Conservation (phyloP, 805 yeast genomes). For the Yamadazyma philogaea region DNA sequence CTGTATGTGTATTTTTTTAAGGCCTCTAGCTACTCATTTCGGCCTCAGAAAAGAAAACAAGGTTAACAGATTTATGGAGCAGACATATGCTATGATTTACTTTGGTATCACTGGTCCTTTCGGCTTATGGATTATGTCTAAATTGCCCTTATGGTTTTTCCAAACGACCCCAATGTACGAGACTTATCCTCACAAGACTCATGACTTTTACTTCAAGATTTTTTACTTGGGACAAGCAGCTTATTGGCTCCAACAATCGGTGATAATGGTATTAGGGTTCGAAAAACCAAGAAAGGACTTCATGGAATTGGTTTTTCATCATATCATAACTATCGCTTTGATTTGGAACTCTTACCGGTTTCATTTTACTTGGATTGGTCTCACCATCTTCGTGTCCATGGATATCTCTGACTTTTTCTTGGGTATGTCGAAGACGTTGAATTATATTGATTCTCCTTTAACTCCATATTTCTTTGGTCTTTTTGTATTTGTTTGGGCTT, state of each 20-base stretch:
- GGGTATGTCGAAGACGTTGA: conserved; percentile 79
- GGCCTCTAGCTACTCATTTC: conserved; percentile 59
- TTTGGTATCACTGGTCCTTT: conserved; percentile 78
- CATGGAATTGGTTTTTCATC: conserved; percentile 88
- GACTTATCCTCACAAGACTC: conserved; percentile 78
- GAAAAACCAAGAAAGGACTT: conserved; percentile 96
- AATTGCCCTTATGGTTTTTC: conserved; percentile 85
- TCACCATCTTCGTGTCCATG: conserved; percentile 90
- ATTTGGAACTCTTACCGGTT: conserved; percentile 86
- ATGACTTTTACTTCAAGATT: conserved; percentile 65
- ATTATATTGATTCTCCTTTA: conserved; percentile 69
- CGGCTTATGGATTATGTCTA: conserved; percentile 83
- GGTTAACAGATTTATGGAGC: conserved; percentile 85
- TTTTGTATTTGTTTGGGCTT: conserved; percentile 77
- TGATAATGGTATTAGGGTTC: conserved; percentile 73
- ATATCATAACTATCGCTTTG: conserved; percentile 82
- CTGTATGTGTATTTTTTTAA: conserved; percentile 74
- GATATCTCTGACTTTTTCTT: conserved; percentile 90
- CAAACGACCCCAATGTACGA: conserved; percentile 77
- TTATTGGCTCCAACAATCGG: conserved; percentile 95
- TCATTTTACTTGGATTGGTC: conserved; percentile 95
- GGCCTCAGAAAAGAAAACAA: conserved; percentile 58
- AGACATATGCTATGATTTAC: conserved; percentile 79
- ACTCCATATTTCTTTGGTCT: conserved; percentile 64
- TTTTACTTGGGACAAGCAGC: conserved; percentile 92